Base-by-base conservation (phyloP, 2,329 filamentous ascomycete genomes). In the Neonectria coccinea region DNA sequence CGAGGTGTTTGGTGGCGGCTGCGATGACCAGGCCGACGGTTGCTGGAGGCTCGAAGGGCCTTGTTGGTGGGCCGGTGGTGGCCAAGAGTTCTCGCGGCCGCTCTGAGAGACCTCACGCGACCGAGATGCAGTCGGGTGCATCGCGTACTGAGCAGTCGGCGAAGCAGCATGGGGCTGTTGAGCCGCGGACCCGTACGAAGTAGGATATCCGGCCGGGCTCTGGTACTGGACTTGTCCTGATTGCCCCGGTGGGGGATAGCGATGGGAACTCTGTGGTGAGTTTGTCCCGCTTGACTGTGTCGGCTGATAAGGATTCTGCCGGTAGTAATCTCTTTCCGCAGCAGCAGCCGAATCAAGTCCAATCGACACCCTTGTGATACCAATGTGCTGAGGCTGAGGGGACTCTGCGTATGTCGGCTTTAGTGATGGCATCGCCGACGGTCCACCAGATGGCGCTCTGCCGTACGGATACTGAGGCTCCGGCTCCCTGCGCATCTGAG, bases 71-170 rank as follows among this genome's bases (percentile, higher is more conserved):
- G 59, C 45, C 27, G 68, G 33, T 16, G 70, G 59, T n/a, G 79
- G 80, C 72, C 80, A 80, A 8, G 79, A 68, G 39, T 70, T 74
- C 31, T 79, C 78, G 50, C 77, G 76, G 45, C 81, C 80, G 75
- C 62, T 74, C 56, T 71, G 78, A 0, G 81, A 71, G 16, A 76
- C 67, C 50, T 87, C 85, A 20, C 84, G 81, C 11, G 79, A 76
- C 29, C 82, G 79, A 12, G 82, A 73, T 14, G 78, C 74, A 22
- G 81, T 71, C n/a, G 80, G 78, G 71, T 88, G 85, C 10, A 80
- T 74, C 1, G 81, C 78, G 61, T 88, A 89, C 67, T 88, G 86
- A 20, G 84, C 81, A n/a, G 84, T 81, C n/a, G 86, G 83, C 7
- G 85, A 85, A n/a, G 81, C 80, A 22, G 80, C 79, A 68, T 82